Base-by-base conservation (phyloP, 805 yeast genomes). In the Wickerhamiella sorbophila region DNA sequence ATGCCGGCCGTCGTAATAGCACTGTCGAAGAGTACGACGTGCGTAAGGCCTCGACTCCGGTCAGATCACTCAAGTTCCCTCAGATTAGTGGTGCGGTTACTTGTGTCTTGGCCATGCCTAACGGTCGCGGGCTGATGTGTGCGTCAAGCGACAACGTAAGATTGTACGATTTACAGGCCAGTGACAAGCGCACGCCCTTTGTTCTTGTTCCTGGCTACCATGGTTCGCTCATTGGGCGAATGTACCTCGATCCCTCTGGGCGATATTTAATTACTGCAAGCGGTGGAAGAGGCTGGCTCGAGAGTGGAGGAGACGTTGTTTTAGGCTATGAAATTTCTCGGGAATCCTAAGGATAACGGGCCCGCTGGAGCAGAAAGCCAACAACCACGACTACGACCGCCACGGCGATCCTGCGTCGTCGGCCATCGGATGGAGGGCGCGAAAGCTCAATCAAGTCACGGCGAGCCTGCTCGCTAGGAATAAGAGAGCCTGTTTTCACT, bases 261-360 rank as follows among this genome's bases (percentile, higher is more conserved):
- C 64, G 91, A 47, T 91, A 82, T 58, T 69, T 91, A 79, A 71
- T 88, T 4, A 79, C 94, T 53, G 78, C 96, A 1, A 80, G 94
- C 57, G 98, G 98, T 8, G 84, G 82, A 48, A 71, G 96, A 53
- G 98, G 98, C 4, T 88, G 96, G 96, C 86, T 79, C 50, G 86
- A 94, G 3, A 79, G 91, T 1, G 95, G 86, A 44, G 72, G 76
- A n/a, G 81, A 81, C 8, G 69, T 86, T 50, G 67, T 85, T 19
- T 48, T 53, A 9, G 53, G 50, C 18, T 88, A 87, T 57, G 94
- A 84, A 50, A 79, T 87, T 9, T 5, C 10, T 9, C 5, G 16
- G 16, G 15, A 19, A n/a, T 4, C 17, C 17, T 34, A 34, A 2
- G 24, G 37, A 5, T 27, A 17, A 3, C 24, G 37, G 12, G 35